These are phyloP conservation scores for Fusarium sp. DNA, from an alignment of 2,329 filamentous ascomycete genomes.

Conservation along the genomic window DNA sequence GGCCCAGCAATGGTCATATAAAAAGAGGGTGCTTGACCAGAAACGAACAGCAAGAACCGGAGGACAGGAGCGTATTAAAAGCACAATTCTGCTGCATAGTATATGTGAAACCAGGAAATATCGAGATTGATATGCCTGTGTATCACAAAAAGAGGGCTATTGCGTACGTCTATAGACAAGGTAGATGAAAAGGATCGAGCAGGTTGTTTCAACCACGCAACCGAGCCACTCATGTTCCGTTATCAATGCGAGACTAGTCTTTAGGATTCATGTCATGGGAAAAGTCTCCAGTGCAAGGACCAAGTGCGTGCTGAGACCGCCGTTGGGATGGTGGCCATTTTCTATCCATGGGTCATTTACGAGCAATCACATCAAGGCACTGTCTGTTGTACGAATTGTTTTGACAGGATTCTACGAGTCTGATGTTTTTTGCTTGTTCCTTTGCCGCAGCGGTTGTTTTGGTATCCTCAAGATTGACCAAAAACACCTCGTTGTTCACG, in stretches of 20 bases:
- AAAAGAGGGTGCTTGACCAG: background rate
- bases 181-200: background rate
- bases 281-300: background rate
- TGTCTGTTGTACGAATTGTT: background rate
- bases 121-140: too few relatives aligned
- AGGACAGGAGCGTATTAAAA: background rate
- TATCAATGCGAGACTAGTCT: slow-evolving; percentile 1
- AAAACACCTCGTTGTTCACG: too few relatives aligned
- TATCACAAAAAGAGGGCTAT: background rate
- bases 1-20: too few relatives aligned
- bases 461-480: too few relatives aligned
- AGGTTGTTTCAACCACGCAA: background rate
- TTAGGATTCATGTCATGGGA: too few relatives aligned
- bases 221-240: background rate
- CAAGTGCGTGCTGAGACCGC: background rate
- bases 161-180: background rate
- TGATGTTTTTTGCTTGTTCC: too few relatives aligned
- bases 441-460: too few relatives aligned
- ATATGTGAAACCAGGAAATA: background rate
- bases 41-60: background rate
- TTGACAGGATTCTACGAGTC: background rate
- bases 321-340: background rate
- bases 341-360: background rate
- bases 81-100: background rate
- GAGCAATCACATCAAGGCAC: background rate